phyloP scores from a whole-genome alignment of 2,329 filamentous ascomycete species.

The Penicillium oxalicum region DNA sequence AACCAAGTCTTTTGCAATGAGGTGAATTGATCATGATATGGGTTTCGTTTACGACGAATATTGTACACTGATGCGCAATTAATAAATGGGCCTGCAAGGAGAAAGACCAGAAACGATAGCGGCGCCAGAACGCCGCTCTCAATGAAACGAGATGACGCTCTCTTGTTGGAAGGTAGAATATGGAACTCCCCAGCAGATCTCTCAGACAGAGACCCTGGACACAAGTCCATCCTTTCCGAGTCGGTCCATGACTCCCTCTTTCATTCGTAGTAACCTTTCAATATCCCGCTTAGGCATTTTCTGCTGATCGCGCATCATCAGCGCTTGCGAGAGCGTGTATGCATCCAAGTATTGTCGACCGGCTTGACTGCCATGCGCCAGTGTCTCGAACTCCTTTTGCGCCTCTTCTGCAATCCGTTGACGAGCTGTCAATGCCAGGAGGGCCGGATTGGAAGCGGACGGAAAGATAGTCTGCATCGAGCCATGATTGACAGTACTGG shows the following conservation, averaged over 20 bases:
- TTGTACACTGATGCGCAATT: too few species aligned
- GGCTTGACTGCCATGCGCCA: constrained; percentile 36
- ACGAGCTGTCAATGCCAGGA: constrained; percentile 49
- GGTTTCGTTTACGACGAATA: too few species aligned
- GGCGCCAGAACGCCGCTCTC: too few species aligned
- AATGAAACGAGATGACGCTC: too few species aligned
- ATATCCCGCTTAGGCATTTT: constrained; percentile 33
- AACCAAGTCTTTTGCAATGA: too few species aligned
- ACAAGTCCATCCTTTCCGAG: constrained; percentile 35
- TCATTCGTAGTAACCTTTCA: constrained; percentile 42
- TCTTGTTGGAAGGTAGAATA: too few species aligned
- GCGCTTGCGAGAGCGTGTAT: constrained; percentile 44
- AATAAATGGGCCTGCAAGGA: too few species aligned
- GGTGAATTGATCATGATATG: too few species aligned
- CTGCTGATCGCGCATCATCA: constrained; percentile 45
- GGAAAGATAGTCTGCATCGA: constrained; percentile 34
- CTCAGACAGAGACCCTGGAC: constrained; percentile 14
- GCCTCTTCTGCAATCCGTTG: constrained; percentile 47
- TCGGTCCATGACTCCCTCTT: constrained; percentile 38
- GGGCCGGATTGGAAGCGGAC: constrained; percentile 46
- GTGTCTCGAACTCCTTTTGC: constrained; percentile 49
- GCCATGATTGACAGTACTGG: constrained; percentile 45
- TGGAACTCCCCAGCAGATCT: neutral
- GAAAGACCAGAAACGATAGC: too few species aligned
- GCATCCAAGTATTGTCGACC: constrained; percentile 47